These are phyloP conservation scores for Kwoniella sp. DNA, from an alignment of 768 basidiomycete genomes.

Conservation along the genomic window DNA sequence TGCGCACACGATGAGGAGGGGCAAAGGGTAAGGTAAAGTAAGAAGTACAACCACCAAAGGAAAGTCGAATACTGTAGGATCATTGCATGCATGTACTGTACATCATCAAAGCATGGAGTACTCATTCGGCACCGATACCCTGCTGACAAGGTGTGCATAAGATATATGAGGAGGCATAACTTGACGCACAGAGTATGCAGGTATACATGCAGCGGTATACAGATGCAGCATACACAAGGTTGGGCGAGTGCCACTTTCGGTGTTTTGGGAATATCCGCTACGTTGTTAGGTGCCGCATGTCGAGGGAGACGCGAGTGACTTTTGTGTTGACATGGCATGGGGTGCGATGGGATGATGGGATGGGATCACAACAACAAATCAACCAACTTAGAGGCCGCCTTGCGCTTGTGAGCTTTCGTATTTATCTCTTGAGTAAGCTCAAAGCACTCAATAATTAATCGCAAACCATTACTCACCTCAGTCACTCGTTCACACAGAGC, in stretches of 20 bases:
- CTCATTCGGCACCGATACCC: too few species aligned
- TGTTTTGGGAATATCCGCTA: not conserved
- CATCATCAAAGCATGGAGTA: too few species aligned
- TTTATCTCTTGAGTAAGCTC: not conserved
- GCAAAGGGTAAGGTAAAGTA: not conserved
- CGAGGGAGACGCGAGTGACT: constrained; percentile 21
- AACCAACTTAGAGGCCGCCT: not conserved
- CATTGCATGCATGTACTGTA: constrained; percentile 14
- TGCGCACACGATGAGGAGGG: not conserved
- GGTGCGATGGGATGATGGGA: not conserved
- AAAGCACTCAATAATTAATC: not conserved
- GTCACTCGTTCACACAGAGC: not conserved
- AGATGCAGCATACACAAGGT: not conserved
- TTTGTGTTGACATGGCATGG: not conserved
- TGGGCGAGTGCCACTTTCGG: constrained; percentile 14
- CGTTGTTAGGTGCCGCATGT: too few species aligned
- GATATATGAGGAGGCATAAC: too few species aligned
- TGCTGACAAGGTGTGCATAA: too few species aligned
- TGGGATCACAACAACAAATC: not conserved
- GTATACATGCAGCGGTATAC: too few species aligned
- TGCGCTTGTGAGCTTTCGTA: not conserved
- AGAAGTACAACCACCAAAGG: not conserved
- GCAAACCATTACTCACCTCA: not conserved
- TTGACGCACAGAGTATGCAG: too few species aligned
- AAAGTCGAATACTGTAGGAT: not conserved